Percentiles rank a stretch among this genome's conserved stretches.
Conservation (phyloP, 2,329 filamentous ascomycete species). For the Penicillium aurantiogriseum region DNA sequence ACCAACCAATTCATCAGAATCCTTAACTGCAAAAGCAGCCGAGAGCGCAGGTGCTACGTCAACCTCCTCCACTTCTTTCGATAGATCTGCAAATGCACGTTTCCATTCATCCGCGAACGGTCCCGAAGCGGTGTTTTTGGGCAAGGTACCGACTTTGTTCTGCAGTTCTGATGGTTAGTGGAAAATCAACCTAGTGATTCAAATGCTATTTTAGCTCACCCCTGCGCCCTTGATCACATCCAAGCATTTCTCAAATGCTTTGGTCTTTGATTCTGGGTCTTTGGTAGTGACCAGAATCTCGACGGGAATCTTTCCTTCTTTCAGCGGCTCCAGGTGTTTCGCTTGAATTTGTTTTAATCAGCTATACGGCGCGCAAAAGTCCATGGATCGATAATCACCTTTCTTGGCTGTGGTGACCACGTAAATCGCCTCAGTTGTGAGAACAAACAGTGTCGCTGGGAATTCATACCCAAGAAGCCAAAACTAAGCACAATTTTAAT, state of each 20-base stretch:
- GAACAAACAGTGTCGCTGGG: constrained; percentile 88
- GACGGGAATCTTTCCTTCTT: constrained; percentile 86
- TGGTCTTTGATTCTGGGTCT: constrained; percentile 85
- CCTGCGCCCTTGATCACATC: constrained; percentile 85
- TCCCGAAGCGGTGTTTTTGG: constrained; percentile 79
- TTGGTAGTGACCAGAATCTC: constrained; percentile 92
- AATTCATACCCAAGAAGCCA: constrained; percentile 99
- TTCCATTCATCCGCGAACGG: constrained; percentile 98
- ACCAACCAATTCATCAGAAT: constrained; percentile 79
- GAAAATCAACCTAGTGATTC: not conserved
- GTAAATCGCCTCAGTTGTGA: constrained; percentile 84
- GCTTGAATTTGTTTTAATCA: constrained; percentile 53
- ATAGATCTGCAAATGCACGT: constrained; percentile 70
- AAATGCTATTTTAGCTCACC: constrained; percentile 53
- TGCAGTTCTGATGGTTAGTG: constrained; percentile 33
- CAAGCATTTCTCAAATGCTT: constrained; percentile 79
- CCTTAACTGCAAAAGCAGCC: constrained; percentile 85
- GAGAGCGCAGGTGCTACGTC: constrained; percentile 84
- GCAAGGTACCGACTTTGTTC: constrained; percentile 86
- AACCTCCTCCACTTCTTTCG: constrained; percentile 83
- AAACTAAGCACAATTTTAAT: constrained; percentile 61
- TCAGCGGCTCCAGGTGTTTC: constrained; percentile 87
- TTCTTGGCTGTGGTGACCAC: constrained; percentile 97
- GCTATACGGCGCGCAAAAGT: not conserved
- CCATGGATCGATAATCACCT: constrained; percentile 55